Evolutionary conservation across 2,329 filamentous ascomycete genomes (phyloP).

Genomic region (Colletotrichum viniferum): DNA sequence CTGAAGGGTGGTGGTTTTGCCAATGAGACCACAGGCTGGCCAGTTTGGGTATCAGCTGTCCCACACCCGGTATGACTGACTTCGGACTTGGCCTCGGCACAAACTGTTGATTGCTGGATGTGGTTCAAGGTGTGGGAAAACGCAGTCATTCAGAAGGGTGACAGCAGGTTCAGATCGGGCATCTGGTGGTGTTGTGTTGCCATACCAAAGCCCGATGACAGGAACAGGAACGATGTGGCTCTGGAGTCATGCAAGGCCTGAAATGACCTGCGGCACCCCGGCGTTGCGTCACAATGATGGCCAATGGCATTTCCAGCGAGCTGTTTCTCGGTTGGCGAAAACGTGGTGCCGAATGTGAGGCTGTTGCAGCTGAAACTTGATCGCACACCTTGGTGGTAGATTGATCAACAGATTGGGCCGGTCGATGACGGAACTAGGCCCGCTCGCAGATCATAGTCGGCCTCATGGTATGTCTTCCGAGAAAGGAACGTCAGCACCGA

Average conservation of each 20-base stretch:
- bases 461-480: not conserved
- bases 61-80: not conserved
- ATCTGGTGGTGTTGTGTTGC: not conserved
- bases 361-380: not conserved
- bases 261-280: not conserved
- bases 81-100: not conserved
- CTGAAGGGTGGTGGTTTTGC: not conserved
- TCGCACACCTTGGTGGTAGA: not conserved
- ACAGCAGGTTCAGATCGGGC: not conserved
- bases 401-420: not conserved
- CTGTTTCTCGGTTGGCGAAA: not conserved
- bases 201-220: not conserved
- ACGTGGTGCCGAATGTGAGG: slow-evolving; percentile 7
- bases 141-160: not conserved
- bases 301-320: not conserved
- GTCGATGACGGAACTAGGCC: not conserved
- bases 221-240: not conserved
- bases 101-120: not conserved
- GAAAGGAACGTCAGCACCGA: not conserved
- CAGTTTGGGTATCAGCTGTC: not conserved
- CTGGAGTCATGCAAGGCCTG: not conserved
- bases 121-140: not conserved
- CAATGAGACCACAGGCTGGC: not conserved
- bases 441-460: not conserved
- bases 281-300: not conserved